phyloP scores from a whole-genome alignment of 176 grass and related monocot genomes.

The Poa annua region DNA sequence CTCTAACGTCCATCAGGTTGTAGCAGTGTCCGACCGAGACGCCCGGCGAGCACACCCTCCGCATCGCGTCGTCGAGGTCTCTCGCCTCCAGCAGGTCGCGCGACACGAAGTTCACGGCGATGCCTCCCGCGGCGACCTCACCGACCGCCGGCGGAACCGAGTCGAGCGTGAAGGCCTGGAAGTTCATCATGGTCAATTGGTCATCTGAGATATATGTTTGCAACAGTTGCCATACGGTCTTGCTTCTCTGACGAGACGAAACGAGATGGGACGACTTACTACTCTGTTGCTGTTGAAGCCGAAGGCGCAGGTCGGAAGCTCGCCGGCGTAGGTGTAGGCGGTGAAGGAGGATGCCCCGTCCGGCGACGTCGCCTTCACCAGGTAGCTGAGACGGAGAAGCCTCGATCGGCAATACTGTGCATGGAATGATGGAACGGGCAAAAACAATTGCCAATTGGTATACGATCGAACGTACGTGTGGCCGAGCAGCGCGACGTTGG shows the following conservation, averaged over 20 bases:
- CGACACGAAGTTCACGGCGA: constrained; percentile 70
- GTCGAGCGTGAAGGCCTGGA: constrained; percentile 80
- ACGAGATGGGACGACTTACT: constrained; percentile 40
- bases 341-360: constrained; percentile 65
- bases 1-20: constrained; percentile 73
- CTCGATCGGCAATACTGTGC: background rate
- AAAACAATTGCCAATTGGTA: too few species aligned
- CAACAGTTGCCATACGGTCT: background rate
- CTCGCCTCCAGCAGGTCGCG: constrained; percentile 70
- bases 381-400: constrained; percentile 38
- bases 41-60: constrained; percentile 57
- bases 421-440: too few species aligned
- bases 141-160: constrained; percentile 66
- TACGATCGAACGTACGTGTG: constrained; percentile 68
- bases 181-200: constrained; percentile 1
- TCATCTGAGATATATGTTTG: background rate
- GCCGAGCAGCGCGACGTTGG: constrained; percentile 57
- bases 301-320: constrained; percentile 90
- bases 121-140: constrained; percentile 62
- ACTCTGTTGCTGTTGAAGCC: constrained; percentile 88
- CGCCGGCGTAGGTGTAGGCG: constrained; percentile 78
- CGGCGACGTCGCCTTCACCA: constrained; percentile 59
- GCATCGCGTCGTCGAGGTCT: constrained; percentile 59
- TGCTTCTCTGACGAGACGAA: background rate
- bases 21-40: constrained; percentile 81